phyloP scores from a whole-genome alignment of 2,329 filamentous ascomycete species.

The Lasiodiplodia citricola region DNA sequence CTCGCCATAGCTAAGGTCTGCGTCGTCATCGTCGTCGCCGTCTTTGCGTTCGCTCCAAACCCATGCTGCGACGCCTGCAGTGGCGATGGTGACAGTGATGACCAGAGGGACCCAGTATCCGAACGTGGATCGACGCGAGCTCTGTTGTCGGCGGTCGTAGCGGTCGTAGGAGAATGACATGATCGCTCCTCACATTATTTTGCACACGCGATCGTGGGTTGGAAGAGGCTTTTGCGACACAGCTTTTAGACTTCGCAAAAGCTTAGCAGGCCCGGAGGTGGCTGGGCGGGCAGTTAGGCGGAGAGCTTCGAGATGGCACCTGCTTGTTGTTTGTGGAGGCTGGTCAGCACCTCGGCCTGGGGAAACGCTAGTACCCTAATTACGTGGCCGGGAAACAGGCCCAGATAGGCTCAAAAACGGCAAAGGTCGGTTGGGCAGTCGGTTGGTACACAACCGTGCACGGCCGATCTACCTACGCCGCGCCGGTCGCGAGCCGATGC shows the following conservation, averaged over 20 bases:
- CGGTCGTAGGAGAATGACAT: constrained; percentile 62
- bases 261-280: not conserved
- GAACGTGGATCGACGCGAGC: constrained; percentile 61
- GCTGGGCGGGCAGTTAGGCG: constrained; percentile 23
- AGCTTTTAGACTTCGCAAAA: not conserved
- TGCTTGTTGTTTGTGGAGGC: constrained; percentile 20
- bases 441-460: not conserved
- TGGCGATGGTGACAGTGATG: constrained; percentile 85
- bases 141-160: constrained; percentile 59
- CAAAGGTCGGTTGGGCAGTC: not conserved
- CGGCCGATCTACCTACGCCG: not conserved
- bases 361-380: constrained; percentile 5
- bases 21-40: constrained; percentile 60
- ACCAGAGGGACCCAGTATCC: constrained; percentile 89
- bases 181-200: constrained; percentile 27
- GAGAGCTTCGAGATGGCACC: constrained; percentile 18
- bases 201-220: constrained; percentile 3
- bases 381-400: not conserved
- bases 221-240: not conserved
- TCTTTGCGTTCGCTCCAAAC: constrained; percentile 88
- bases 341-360: constrained; percentile 10
- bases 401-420: not conserved
- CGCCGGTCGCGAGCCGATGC: constrained; percentile 7
- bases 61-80: constrained; percentile 86
- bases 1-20: constrained; percentile 32